These are phyloP conservation scores for Tephrocybe sp. DNA, from an alignment of 768 basidiomycete genomes.

Conservation along the genomic window DNA sequence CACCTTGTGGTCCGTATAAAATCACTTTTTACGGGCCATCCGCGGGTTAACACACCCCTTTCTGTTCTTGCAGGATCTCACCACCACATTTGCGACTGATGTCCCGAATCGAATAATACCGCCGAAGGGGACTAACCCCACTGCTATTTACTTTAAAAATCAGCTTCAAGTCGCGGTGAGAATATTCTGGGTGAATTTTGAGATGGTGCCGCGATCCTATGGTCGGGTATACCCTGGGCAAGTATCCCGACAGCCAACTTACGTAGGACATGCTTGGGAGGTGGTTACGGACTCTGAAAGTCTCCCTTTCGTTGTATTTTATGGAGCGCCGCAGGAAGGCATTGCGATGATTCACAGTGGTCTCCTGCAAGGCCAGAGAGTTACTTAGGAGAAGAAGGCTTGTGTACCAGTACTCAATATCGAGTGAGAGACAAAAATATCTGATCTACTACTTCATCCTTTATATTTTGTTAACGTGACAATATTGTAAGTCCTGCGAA, in stretches of 20 bases:
- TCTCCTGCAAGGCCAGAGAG: too few species aligned
- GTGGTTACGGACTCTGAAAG: background rate
- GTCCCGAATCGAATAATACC: background rate
- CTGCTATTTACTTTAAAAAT: slow-evolving; percentile 13
- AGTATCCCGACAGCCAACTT: slow-evolving; percentile 6
- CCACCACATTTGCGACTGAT: background rate
- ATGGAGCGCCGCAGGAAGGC: background rate
- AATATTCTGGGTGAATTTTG: slow-evolving; percentile 4
- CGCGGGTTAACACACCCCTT: background rate
- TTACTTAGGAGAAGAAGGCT: too few species aligned
- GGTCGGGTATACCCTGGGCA: slow-evolving; percentile 2
- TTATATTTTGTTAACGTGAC: too few species aligned
- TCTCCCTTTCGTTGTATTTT: slow-evolving; percentile 6
- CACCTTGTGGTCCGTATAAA: background rate
- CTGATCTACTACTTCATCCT: too few species aligned
- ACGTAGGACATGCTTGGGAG: slow-evolving; percentile 8
- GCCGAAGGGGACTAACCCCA: background rate
- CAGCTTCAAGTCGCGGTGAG: slow-evolving; percentile 5
- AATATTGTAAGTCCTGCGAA: too few species aligned
- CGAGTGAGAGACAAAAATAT: too few species aligned
- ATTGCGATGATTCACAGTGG: background rate
- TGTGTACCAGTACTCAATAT: too few species aligned
- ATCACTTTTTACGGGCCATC: background rate
- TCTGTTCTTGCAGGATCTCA: background rate
- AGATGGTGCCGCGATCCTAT: background rate